Evolutionary conservation across 805 yeast species (phyloP), one percentile per base, ranked within the genome.

Genomic region (Kodamaea kaohsiungensis): DNA sequence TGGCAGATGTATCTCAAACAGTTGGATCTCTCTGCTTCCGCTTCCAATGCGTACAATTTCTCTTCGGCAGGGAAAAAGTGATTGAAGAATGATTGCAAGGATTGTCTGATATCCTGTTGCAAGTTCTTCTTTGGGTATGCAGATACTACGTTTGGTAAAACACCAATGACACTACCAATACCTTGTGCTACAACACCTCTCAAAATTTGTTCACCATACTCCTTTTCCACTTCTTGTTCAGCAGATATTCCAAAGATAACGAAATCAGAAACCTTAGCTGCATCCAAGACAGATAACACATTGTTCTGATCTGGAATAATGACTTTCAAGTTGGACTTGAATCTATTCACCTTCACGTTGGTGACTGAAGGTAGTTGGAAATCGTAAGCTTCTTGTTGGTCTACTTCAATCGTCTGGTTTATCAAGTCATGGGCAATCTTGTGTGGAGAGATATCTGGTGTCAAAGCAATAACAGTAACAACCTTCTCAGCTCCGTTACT

Each of bases 151-250:
- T 91, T 90, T 7, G 95, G 84, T 25, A 92, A 82, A 9, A 89
- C 90, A 27, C 96, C 95, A 53, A 88, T 74, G 1, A 85, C 86
- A 3, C 91, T 83, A 0, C 96, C 87, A 12, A 92, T 87, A 77
- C 98, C 98, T 74, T 96, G 99, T 12, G 92, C 81, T 64, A 89
- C 91, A 37, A 92, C 80, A 1, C 97, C 89, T 71, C 98, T 84
- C 53, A 95, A 77, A 27, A 92, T 84, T 64, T 90, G 92, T 72
- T 95, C 99, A 48, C 98, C 98, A 62, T 84, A 82, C 40, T 79
- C 80, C 46, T 78, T 76, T 60, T 87, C 91, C 51, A 93, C 93
- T 72, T 95, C 98, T 48, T 85, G 82, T 16, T 82, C 76, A 7
- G 97, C 96, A 54, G 97, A 90, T 43, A 95, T 75, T n/a, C 92